Base-by-base conservation (phyloP, 192 early-diverging fungal genomes). In the Entomortierella lignicola region DNA sequence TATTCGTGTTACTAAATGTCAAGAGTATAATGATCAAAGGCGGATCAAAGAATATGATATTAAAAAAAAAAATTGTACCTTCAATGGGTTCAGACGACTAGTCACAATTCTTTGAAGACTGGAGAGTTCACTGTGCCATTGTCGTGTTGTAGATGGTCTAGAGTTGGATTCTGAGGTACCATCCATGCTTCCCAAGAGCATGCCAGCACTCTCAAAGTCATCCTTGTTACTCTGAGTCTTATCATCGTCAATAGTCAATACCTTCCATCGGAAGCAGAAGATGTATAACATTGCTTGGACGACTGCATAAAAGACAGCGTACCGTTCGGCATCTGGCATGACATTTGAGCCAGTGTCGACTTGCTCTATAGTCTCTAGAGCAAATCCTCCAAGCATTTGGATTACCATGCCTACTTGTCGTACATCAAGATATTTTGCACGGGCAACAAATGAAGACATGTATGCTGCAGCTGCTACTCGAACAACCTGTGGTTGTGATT, bases 251-350 rank as follows among this genome's bases (percentile, higher is more conserved):
- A 84, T 59, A 30, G 91, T 86, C 42, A 99, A 73, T 62, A 95
- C 89, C 61, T 88, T 89, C 96, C 97, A 98, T 10, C 95, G 88
- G 82, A 97, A 99, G 82, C 96, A 97, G 65, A 97, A 98, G 15
- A 96, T 88, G 72, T 98, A 99, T 52, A 99, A 79, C n/a, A 94
- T 60, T 0, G 95, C 93, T 63, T 98, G 96, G 4, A 96, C 89
- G 12, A 92, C 86, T 2, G 92, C 86, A 69, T 97, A 99, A 67
- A 99, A 97, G 47, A 94, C 91, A 0, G 88, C 86, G 67, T 94
- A 90, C 34, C 87, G 83, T 48, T 89, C 85, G 11, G 88, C 77
- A 51, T 96, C 91, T 10, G 81, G 71, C 18, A 61, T 1, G 11
- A 77, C 44, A 55, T 66, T 48, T 8, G 84, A 42, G 15, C 54